Percentiles rank a stretch among this genome's conserved stretches.
Conservation (phyloP, 1,284 basidiomycete genomes). For the Rhodofomes roseus region DNA sequence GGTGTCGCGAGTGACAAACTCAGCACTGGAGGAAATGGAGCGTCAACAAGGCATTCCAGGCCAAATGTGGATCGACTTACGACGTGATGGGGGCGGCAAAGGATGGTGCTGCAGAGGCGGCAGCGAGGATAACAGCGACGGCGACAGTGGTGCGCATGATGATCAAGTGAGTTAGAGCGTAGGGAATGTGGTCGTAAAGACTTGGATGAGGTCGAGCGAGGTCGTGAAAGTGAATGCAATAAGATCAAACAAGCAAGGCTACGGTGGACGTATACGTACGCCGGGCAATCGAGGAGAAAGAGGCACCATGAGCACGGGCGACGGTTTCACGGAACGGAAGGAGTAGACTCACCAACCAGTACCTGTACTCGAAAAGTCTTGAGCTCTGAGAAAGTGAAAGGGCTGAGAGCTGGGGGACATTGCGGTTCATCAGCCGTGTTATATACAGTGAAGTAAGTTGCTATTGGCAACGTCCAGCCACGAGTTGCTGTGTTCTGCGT, state of each 20-base stretch:
- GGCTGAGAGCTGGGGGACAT: conserved; percentile 6
- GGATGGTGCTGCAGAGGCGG: background rate
- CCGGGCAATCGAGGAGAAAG: background rate
- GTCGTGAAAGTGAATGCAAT: conserved; percentile 4
- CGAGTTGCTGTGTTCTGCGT: background rate
- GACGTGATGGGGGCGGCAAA: background rate
- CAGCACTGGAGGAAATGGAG: background rate
- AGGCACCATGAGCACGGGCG: background rate
- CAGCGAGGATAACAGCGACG: conserved; percentile 1
- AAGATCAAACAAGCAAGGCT: conserved; percentile 6
- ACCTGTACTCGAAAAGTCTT: conserved; percentile 3
- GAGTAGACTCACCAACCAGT: conserved; percentile 5
- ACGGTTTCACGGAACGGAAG: background rate
- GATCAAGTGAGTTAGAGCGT: background rate
- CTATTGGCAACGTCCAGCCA: background rate
- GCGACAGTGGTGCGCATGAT: conserved; percentile 4
- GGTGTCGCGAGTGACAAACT: background rate
- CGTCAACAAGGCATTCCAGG: no score
- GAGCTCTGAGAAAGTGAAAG: conserved; percentile 2
- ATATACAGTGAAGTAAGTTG: background rate
- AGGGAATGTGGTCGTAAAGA: conserved; percentile 1
- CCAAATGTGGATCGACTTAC: background rate
- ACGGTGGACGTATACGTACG: background rate
- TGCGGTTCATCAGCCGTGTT: background rate
- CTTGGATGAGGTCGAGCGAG: background rate